phyloP scores from a whole-genome alignment of 2,329 filamentous ascomycete species.

The Calcarisporium arbuscula region DNA sequence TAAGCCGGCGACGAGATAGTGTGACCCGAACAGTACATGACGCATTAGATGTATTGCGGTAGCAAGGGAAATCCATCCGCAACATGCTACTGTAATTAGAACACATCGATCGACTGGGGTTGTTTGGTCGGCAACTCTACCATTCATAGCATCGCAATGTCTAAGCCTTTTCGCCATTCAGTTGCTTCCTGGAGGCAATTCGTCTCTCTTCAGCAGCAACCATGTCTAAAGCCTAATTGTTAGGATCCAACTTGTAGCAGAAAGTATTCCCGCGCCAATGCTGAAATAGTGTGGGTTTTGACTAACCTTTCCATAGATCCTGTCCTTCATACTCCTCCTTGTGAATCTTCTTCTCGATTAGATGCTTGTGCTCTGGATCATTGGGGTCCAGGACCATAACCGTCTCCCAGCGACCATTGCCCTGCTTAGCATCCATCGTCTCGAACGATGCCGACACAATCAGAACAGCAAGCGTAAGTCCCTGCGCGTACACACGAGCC shows the following conservation, averaged over 20 bases:
- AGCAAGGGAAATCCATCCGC: too few species aligned
- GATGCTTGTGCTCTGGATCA: conserved; percentile 73
- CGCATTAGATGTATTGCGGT: too few species aligned
- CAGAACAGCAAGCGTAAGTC: conserved; percentile 76
- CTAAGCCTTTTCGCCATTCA: conserved; percentile 16
- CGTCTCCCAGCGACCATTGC: conserved; percentile 76
- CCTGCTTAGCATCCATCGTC: conserved; percentile 67
- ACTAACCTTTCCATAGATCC: conserved; percentile 83
- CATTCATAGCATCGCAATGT: too few species aligned
- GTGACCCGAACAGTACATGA: too few species aligned
- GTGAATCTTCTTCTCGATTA: conserved; percentile 83
- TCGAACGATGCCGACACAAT: conserved; percentile 80
- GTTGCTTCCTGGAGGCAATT: conserved; percentile 36
- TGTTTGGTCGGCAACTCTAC: too few species aligned
- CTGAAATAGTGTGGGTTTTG: not conserved
- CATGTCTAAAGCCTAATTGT: conserved; percentile 54
- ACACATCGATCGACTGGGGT: too few species aligned
- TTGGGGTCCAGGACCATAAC: conserved; percentile 73
- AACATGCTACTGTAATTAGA: too few species aligned
- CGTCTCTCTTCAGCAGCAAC: conserved; percentile 70
- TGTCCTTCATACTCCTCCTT: conserved; percentile 83
- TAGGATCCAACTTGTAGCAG: conserved; percentile 8
- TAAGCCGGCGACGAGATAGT: too few species aligned
- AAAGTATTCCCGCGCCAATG: not conserved
- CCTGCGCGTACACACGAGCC: conserved; percentile 90